A percentile compares a stretch with the other conserved stretches of the same genome.
These are phyloP conservation scores for Cinnamomum chago DNA, from an alignment of 164 flowering plant species.

Conservation along the genomic window DNA sequence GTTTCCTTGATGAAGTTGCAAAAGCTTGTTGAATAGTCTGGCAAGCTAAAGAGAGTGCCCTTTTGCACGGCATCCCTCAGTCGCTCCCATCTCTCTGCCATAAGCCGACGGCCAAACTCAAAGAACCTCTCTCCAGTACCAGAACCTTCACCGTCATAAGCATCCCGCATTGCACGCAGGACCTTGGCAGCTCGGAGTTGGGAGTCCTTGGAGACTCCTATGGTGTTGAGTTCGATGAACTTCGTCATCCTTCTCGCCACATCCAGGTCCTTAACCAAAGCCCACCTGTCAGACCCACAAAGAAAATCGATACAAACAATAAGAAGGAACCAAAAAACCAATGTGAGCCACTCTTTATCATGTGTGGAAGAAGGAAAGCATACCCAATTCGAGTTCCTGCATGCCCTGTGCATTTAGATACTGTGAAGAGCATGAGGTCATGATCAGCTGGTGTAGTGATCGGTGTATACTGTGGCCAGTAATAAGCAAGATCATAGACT, in stretches of 20 bases:
- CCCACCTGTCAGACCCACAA: constrained; percentile 45
- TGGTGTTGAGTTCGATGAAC: constrained; percentile 42
- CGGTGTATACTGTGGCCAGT: constrained; percentile 91
- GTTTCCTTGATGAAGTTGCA: constrained; percentile 32
- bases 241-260: constrained; percentile 52
- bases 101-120: constrained; percentile 21
- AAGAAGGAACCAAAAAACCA: too few species aligned
- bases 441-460: constrained; percentile 55
- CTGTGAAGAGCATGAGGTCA: constrained; percentile 83
- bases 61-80: constrained; percentile 38
- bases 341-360: neutral
- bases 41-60: constrained; percentile 48
- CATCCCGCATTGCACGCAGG: constrained; percentile 37
- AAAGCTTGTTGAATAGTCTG: constrained; percentile 31
- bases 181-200: constrained; percentile 66
- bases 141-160: constrained; percentile 17
- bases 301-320: neutral
- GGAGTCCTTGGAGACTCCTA: constrained; percentile 72
- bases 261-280: constrained; percentile 56
- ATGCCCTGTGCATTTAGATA: constrained; percentile 93
- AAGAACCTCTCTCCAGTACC: constrained; percentile 31
- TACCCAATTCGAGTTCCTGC: constrained; percentile 95
- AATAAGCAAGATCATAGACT: constrained; percentile 78
- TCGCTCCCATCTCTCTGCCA: constrained; percentile 54
- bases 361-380: neutral